Percentiles rank a stretch among this genome's conserved stretches.
Evolutionary conservation across 208 protist genomes (phyloP).

Genomic region (Trypanosoma mega): DNA sequence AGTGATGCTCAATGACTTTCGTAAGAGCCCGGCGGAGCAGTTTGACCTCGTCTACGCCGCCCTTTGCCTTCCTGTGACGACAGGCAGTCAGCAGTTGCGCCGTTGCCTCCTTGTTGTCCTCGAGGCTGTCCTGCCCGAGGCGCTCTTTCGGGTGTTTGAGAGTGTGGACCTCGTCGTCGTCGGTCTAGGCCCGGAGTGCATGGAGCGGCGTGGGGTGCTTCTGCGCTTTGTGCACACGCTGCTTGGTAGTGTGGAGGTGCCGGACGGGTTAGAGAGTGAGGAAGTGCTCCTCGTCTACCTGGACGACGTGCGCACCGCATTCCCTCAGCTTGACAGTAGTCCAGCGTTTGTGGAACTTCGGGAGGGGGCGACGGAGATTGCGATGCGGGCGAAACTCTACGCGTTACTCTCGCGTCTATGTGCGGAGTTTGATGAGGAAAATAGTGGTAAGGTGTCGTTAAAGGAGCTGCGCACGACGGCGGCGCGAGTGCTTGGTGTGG

Average conservation of each 20-base stretch:
- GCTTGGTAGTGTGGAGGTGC: constrained; percentile 43
- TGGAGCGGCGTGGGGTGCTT: constrained; percentile 20
- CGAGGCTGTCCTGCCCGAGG: constrained; percentile 55
- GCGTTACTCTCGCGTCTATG: constrained; percentile 60
- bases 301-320: constrained; percentile 57
- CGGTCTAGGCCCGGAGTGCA: constrained; percentile 24
- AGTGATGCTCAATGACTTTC: constrained; percentile 55
- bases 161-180: constrained; percentile 43
- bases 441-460: constrained; percentile 59
- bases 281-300: constrained; percentile 70
- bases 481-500: constrained; percentile 54
- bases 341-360: constrained; percentile 54
- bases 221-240: constrained; percentile 58
- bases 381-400: constrained; percentile 61
- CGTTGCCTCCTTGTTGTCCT: constrained; percentile 66
- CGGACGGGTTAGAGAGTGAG: constrained; percentile 44
- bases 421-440: constrained; percentile 61
- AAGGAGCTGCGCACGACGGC: constrained; percentile 53
- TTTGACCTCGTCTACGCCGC: constrained; percentile 79
- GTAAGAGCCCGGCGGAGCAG: constrained; percentile 49
- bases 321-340: constrained; percentile 42
- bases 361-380: constrained; percentile 38
- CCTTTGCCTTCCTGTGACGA: constrained; percentile 59
- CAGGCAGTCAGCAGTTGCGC: constrained; percentile 39
- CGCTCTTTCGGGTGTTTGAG: constrained; percentile 75